Evolutionary conservation across 768 basidiomycete genomes (phyloP), one percentile per base, ranked within the genome.

Genomic region (Calvatia gigantea): DNA sequence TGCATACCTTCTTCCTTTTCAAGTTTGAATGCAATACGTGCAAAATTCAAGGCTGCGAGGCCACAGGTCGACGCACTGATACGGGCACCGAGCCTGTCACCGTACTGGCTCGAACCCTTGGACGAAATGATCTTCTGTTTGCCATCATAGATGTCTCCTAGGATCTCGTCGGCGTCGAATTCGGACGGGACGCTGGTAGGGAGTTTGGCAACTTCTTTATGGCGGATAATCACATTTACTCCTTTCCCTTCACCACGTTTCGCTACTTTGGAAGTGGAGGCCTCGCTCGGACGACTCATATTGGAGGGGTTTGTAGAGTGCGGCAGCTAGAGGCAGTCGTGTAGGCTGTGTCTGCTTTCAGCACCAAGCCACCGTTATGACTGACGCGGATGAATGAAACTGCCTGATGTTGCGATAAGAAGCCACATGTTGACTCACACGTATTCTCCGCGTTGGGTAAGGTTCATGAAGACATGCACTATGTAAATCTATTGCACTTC

Each of bases 31-130:
- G 77, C 70, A 6, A 82, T 60, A 50, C 84, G 73, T 9, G 79
- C 82, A 58, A 83, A 86, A 63, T 87, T 87, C 62, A 87, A 67
- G 1, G 82, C 80, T 21, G 86, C 86, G 23, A 89, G 73, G 15
- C 87, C 87, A 58, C 86, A 88, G 2, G 85, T 76, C 38, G 86
- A 65, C 48, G 60, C 59, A 32, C 67, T 80, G 28, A 67, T 66
- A 4, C 76, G 54, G 15, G 32, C 49, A 12, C 54, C 54, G 4
- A 56, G 72, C 9, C 74, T 72, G n/a, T 67, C 68, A 1, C 54
- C 59, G 56, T 86, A 87, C 59, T 87, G 86, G 42, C 85, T 80
- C 11, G 80, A 75, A 15, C 83, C 80, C 4, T 62, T 66, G 57
- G 78, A 74, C 1, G 78, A 80, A 35, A 80, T 71, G 32, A 79